Conservation (phyloP, 495 filamentous ascomycete genomes). For the Neurospora sp. region DNA sequence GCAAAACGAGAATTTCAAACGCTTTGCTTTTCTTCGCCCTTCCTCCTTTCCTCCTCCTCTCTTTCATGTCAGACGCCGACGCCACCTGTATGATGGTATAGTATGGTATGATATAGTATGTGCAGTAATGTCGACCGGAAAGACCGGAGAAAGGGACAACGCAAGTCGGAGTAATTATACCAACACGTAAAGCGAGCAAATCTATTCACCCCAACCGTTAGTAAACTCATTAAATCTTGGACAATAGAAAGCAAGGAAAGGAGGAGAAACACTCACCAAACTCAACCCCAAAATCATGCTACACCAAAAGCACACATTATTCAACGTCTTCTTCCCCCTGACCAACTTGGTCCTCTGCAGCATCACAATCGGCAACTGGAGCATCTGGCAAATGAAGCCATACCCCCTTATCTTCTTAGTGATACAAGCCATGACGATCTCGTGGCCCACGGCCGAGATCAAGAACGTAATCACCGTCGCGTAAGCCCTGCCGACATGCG, state of each 20-base stretch:
- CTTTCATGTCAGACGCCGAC: background rate
- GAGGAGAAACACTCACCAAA: conserved; percentile 51
- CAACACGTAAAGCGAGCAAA: conserved; percentile 44
- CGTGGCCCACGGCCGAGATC: conserved; percentile 79
- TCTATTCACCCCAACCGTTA: conserved; percentile 20
- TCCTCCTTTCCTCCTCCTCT: background rate
- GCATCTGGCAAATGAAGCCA: conserved; percentile 89
- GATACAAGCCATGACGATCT: conserved; percentile 95
- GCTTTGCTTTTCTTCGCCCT: background rate
- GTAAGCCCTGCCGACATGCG: conserved; percentile 61
- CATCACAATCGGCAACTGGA: conserved; percentile 88
- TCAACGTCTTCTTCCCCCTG: conserved; percentile 61
- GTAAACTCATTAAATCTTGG: conserved; percentile 2
- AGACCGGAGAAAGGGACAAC: background rate
- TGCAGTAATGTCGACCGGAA: background rate
- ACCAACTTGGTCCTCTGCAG: conserved; percentile 74
- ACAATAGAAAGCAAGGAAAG: background rate
- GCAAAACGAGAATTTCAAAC: background rate
- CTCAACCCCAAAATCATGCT: conserved; percentile 88
- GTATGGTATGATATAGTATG: background rate
- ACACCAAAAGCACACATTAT: conserved; percentile 91
- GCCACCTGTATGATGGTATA: background rate
- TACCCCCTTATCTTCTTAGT: conserved; percentile 95
- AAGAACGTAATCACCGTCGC: conserved; percentile 90
- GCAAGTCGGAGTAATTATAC: conserved; percentile 17